phyloP scores from a whole-genome alignment of 176 grass and related monocot species.

The Pontederia paniculata region DNA sequence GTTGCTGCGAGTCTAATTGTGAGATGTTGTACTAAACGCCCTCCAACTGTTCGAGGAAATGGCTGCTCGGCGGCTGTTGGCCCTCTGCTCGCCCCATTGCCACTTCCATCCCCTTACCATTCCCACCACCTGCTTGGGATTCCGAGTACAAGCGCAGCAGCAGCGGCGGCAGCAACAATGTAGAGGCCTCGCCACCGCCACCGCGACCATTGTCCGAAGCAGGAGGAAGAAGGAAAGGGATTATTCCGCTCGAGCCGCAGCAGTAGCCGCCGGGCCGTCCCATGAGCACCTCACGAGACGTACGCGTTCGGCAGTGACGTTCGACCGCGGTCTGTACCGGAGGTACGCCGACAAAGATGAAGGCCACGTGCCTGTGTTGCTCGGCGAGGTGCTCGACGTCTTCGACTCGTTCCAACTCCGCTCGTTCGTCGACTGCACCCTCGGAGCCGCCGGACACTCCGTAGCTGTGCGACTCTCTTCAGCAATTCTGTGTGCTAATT shows the following conservation, averaged over 20 bases:
- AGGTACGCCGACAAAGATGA: slow-evolving; percentile 21
- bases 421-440: slow-evolving; percentile 92
- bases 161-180: slow-evolving; percentile 13
- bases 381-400: slow-evolving; percentile 56
- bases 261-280: not conserved
- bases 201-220: slow-evolving; percentile 23
- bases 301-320: slow-evolving; percentile 48
- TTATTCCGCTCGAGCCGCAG: slow-evolving; percentile 22
- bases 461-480: slow-evolving; percentile 25
- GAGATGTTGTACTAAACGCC: no score
- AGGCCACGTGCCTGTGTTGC: slow-evolving; percentile 58
- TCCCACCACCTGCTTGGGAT: slow-evolving; percentile 13
- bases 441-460: slow-evolving; percentile 81
- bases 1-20: no score
- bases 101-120: not conserved
- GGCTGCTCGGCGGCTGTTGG: slow-evolving; percentile 29
- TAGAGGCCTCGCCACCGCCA: slow-evolving; percentile 13
- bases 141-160: slow-evolving; percentile 18
- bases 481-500: slow-evolving; percentile 18
- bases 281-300: slow-evolving; percentile 40
- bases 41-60: not conserved
- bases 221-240: not conserved
- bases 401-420: slow-evolving; percentile 46
- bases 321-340: slow-evolving; percentile 53
- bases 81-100: slow-evolving; percentile 15